Evolutionary conservation across 2,329 filamentous ascomycete species (phyloP), one percentile per base, ranked within the genome.

Genomic region (Cylindrodendrum hubeiense): DNA sequence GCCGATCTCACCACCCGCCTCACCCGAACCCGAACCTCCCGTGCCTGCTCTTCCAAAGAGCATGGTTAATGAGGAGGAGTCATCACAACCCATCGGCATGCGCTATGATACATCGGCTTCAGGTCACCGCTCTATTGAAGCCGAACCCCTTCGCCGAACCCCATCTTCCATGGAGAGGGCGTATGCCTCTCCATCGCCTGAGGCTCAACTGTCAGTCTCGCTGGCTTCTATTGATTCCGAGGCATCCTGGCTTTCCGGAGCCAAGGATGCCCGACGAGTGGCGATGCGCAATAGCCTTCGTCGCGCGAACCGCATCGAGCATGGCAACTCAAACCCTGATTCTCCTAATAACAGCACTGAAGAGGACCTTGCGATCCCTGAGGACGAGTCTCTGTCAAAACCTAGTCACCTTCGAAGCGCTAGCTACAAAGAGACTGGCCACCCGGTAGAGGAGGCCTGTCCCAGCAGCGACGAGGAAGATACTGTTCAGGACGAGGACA

Each of bases 221-320:
- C 85, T 98, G 19, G 96, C 94, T 2, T 98, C 95, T 0, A 93
- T 98, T 64, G 96, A 98, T 76, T 98, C 95, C 0, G 96, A 99
- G 81, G 96, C 89, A 5, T 98, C 95, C 0, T 99, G 96, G 96
- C 89, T 99, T 47, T 96, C 94, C 4, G 94, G 95, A 17, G 90
- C 91, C 61, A 79, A 84, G 53, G 86, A 84, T 69, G 84, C 83
- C 74, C 79, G 83, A 68, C 79, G 80, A 30, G 83, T 84, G 60
- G 77, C 84, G 75, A 78, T 89, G 75, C 74, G 83, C 33, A 79
- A 78, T 66, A 83, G 78, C 73, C 77, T 78, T 46, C 67, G 73
- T 33, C 74, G 76, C 34, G 73, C 74, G 43, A 79, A 75, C 51
- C 75, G 71, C 26, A 75, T 71, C 33, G 76, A 78, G 28, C 70